These are phyloP conservation scores for Cercophora samala DNA, from an alignment of 495 filamentous ascomycete genomes.

Conservation along the genomic window DNA sequence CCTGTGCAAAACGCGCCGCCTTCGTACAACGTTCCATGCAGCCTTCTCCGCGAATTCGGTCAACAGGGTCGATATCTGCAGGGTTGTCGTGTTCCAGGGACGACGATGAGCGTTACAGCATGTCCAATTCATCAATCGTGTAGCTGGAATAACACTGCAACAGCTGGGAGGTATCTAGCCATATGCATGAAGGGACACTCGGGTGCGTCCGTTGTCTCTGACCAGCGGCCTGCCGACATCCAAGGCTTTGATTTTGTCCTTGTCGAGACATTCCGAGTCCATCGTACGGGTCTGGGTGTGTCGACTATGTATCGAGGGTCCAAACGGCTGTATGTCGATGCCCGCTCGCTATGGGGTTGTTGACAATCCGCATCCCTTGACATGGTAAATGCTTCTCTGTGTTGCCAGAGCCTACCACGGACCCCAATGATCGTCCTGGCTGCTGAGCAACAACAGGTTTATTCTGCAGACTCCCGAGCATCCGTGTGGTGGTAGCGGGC, in stretches of 20 bases:
- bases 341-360: neutral
- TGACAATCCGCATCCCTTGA: neutral
- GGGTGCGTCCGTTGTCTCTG: conserved; percentile 9
- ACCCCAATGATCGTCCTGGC: neutral
- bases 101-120: conserved; percentile 8
- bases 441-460: neutral
- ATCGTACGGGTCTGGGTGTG: neutral
- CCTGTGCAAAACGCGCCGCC: neutral
- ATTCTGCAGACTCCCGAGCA: neutral
- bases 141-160: neutral
- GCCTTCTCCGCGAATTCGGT: conserved; percentile 6
- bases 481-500: neutral
- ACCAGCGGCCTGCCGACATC: neutral
- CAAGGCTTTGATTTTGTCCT: neutral
- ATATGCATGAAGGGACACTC: conserved; percentile 9
- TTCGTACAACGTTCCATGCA: conserved; percentile 9
- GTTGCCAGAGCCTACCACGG: neutral
- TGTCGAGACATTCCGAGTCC: neutral
- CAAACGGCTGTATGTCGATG: neutral
- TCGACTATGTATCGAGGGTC: neutral
- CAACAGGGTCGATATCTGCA: conserved; percentile 5
- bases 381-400: neutral
- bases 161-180: neutral
- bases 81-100: neutral
- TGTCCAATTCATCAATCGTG: conserved; percentile 1